Percentiles rank a stretch among this genome's conserved stretches.
phyloP scores from a whole-genome alignment of 345 rosid genomes.

The Clarkia xantiana region DNA sequence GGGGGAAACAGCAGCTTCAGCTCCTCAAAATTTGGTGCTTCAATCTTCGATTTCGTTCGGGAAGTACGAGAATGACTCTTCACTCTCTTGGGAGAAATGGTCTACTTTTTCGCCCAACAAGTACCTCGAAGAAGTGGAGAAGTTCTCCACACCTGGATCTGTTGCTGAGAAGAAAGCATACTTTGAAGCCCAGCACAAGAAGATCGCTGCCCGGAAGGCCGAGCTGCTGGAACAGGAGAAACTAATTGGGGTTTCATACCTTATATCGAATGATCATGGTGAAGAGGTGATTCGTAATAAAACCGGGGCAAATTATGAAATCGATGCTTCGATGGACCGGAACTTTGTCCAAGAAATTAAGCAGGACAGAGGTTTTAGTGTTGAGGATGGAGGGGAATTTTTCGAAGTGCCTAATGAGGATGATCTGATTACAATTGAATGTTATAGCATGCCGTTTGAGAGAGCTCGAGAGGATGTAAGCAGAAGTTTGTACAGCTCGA shows the following conservation, averaged over 20 bases:
- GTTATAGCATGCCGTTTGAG: constrained; percentile 18
- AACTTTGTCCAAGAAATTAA: constrained; percentile 22
- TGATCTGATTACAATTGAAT: constrained; percentile 15
- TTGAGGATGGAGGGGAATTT: constrained; percentile 9
- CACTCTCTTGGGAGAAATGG: constrained; percentile 93
- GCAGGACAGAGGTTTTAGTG: constrained; percentile 17
- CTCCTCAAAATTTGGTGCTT: constrained; percentile 36
- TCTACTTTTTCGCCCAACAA: constrained; percentile 82
- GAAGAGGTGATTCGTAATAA: constrained; percentile 20
- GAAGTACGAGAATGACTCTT: constrained; percentile 80
- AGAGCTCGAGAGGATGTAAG: constrained; percentile 23
- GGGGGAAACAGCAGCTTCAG: constrained; percentile 32
- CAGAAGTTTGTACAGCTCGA: constrained; percentile 13
- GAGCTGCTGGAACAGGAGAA: constrained; percentile 60
- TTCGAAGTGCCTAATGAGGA: constrained; percentile 19
- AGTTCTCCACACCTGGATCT: constrained; percentile 87
- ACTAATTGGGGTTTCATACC: constrained; percentile 21
- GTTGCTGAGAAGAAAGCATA: constrained; percentile 86
- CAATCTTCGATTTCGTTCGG: constrained; percentile 86
- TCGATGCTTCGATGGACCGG: constrained; percentile 11
- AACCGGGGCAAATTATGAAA: constrained; percentile 12
- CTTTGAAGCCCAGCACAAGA: constrained; percentile 95
- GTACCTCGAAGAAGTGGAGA: constrained; percentile 92
- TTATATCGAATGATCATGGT: constrained; percentile 11
- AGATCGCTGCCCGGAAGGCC: constrained; percentile 78